Conservation (phyloP, 345 rosid genomes). For the Aquilaria sinensis region DNA sequence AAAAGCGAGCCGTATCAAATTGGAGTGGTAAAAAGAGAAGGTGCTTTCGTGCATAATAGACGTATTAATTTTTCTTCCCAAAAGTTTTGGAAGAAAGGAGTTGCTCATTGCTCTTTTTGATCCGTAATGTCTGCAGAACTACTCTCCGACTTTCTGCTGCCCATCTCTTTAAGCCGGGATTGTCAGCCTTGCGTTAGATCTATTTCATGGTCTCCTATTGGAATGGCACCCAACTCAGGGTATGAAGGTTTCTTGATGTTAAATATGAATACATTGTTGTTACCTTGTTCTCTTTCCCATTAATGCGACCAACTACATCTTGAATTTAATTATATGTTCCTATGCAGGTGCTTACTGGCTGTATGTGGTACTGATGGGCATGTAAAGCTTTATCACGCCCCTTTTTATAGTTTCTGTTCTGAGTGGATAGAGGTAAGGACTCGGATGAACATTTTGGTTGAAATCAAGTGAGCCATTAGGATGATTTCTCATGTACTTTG, state of each 20-base stretch:
- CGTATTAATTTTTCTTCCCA: no score
- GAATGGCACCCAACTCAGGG: conserved; percentile 88
- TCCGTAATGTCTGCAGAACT: conserved; percentile 39
- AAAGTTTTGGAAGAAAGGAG: not conserved
- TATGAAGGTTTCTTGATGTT: conserved; percentile 16
- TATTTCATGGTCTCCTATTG: conserved; percentile 88
- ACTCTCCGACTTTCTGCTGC: conserved; percentile 47
- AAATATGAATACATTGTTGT: not conserved
- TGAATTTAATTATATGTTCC: not conserved
- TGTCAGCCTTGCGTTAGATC: conserved; percentile 63
- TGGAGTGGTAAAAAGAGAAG: conserved; percentile 55
- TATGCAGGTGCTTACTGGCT: conserved; percentile 75
- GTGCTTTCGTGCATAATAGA: conserved; percentile 20
- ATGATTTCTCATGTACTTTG: not conserved
- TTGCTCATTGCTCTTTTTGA: not conserved
- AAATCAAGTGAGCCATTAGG: not conserved
- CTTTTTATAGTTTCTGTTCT: conserved; percentile 73
- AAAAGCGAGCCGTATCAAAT: conserved; percentile 50
- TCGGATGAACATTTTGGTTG: conserved; percentile 3
- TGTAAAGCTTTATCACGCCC: conserved; percentile 79
- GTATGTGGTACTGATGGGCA: conserved; percentile 79
- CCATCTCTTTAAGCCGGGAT: conserved; percentile 61
- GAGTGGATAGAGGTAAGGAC: conserved; percentile 89
- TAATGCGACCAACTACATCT: no score
- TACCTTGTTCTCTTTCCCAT: not conserved